Base-by-base conservation (phyloP, 805 yeast species). In the Kodamaea sagamina region DNA sequence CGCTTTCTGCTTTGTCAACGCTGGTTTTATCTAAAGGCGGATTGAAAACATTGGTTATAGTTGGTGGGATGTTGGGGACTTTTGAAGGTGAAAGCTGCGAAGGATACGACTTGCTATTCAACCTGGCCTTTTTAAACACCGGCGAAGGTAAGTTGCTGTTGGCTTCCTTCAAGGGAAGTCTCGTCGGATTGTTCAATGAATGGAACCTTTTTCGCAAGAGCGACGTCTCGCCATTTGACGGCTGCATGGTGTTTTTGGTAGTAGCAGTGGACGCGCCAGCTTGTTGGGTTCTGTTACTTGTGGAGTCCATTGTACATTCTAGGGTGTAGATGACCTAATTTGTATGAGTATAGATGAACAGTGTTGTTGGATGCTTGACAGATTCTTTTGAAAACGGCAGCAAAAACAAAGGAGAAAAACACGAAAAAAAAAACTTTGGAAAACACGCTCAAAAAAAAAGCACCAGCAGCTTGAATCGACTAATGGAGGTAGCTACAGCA, bases 121-220 rank as follows among this genome's bases (percentile, higher is more conserved):
- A 44, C 40, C 60, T 63, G 37, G 59, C 57, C 51, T 63, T 64
- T 37, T 67, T 67, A 24, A 60, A 49, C 18, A 49, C 53, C 3
- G 73, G 74, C 32, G 65, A 60, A 7, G 74, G 74, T 15, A 70
- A 53, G 46, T 71, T 71, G 27, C 63, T 58, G 46, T 59, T 61
- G 8, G 76, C 63, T 50, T 70, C 74, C 47, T 67, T 63, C 50
- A 71, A 60, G 3, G 76, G 75, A 21, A 58, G 52, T 40, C 73
- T 45, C 16, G 48, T 31, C 26, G 22, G 36, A 10, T 41, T 41
- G 28, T 32, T 39, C 35, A 47, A 32, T 10, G 50, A 47, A 17
- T 47, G 46, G 24, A 45, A 42, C 24, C 49, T 41, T 38, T 47
- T 50, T 15, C 48, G 37, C 21, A 43, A 22, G 19, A 37, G 18